These are phyloP conservation scores for Phytophthora litchii DNA, from an alignment of 352 stramenopile species.

Conservation along the genomic window DNA sequence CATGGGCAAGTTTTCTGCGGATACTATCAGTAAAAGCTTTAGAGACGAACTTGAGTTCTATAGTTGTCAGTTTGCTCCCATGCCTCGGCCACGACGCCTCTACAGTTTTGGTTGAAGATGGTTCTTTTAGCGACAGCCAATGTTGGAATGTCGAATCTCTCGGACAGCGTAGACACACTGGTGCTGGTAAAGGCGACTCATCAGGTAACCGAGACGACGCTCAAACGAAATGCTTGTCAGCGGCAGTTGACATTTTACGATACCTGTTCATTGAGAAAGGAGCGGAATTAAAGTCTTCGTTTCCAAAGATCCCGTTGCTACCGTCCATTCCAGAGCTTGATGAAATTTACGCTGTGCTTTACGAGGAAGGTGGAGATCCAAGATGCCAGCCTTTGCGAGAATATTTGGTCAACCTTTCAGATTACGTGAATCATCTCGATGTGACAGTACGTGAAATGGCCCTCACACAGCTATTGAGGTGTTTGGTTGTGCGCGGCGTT, in stretches of 20 bases:
- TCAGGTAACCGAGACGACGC: constrained; percentile 13
- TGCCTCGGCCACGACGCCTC: constrained; percentile 62
- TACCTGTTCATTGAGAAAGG: constrained; percentile 82
- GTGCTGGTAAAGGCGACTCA: constrained; percentile 15
- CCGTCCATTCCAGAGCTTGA: constrained; percentile 71
- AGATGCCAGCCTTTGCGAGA: constrained; percentile 46
- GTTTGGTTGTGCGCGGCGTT: constrained; percentile 58
- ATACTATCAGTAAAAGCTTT: constrained; percentile 84
- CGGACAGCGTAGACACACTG: constrained; percentile 16
- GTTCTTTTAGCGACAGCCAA: constrained; percentile 23
- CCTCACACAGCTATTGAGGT: constrained; percentile 69
- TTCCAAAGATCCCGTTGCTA: constrained; percentile 73
- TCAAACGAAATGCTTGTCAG: constrained; percentile 30
- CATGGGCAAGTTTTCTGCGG: constrained; percentile 80
- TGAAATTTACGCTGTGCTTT: constrained; percentile 59
- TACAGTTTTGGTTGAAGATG: constrained; percentile 44
- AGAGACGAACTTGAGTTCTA: constrained; percentile 85
- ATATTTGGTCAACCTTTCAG: constrained; percentile 60
- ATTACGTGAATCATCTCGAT: constrained; percentile 83
- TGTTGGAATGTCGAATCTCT: constrained; percentile 58
- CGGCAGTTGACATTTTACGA: constrained; percentile 46
- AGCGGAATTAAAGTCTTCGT: constrained; percentile 60
- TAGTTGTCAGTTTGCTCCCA: constrained; percentile 85
- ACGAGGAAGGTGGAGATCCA: constrained; percentile 68
- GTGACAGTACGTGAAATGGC: constrained; percentile 78